These are phyloP conservation scores for Skeletonema grethae DNA, from an alignment of 108 stramenopile genomes.

Conservation along the genomic window DNA sequence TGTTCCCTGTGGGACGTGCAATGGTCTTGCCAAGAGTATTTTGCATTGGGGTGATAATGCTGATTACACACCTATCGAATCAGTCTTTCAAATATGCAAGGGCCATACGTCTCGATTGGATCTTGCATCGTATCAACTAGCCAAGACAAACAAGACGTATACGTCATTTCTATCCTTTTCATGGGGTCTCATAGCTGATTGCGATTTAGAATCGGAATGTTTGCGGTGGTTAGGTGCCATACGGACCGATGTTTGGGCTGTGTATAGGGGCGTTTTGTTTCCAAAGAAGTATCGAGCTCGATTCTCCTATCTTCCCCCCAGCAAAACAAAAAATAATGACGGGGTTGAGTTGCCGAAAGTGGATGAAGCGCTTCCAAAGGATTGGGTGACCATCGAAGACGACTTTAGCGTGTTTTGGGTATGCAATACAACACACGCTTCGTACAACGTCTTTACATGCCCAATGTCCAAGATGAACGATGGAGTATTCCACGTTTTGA, in stretches of 20 bases:
- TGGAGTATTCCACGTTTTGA: conserved; percentile 77
- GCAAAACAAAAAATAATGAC: background rate
- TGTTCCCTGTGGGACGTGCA: conserved; percentile 82
- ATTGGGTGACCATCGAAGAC: conserved; percentile 71
- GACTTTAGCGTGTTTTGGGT: conserved; percentile 87
- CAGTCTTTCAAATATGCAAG: conserved; percentile 76
- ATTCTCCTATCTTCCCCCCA: conserved; percentile 70
- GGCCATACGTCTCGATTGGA: conserved; percentile 60
- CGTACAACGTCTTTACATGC: conserved; percentile 59
- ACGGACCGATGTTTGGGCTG: conserved; percentile 83
- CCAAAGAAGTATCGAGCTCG: conserved; percentile 60
- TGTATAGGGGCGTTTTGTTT: conserved; percentile 60
- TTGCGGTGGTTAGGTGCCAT: conserved; percentile 72
- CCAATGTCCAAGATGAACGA: conserved; percentile 75
- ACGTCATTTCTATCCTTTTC: conserved; percentile 77
- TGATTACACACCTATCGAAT: conserved; percentile 53
- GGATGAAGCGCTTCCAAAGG: conserved; percentile 49
- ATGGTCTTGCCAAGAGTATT: conserved; percentile 82
- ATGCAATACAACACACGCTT: conserved; percentile 76
- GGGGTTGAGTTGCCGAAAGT: conserved; percentile 54
- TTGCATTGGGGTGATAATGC: conserved; percentile 48
- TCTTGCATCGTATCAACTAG: conserved; percentile 61
- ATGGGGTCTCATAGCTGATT: conserved; percentile 89
- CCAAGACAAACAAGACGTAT: conserved; percentile 40
- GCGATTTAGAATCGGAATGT: conserved; percentile 86